phyloP scores from a whole-genome alignment of 805 yeast genomes.

The Saccharomycopsis javanensis region DNA sequence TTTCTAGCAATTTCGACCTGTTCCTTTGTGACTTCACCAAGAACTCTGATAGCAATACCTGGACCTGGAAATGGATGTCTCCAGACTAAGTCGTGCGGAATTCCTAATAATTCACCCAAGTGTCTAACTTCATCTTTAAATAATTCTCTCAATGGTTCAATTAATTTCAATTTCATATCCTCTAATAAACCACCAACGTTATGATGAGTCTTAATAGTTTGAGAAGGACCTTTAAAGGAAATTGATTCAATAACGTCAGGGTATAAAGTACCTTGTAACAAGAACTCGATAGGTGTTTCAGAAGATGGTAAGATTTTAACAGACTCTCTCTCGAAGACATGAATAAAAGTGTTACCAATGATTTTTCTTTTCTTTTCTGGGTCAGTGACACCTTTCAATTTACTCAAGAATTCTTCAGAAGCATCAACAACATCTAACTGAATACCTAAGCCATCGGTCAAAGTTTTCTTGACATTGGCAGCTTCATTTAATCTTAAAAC shows the following conservation, averaged over 20 bases:
- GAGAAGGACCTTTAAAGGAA: conserved; percentile 99
- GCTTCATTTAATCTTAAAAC: conserved; percentile 95
- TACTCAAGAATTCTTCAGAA: conserved; percentile 73
- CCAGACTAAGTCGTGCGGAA: conserved; percentile 96
- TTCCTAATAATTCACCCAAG: conserved; percentile 88
- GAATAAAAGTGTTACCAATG: conserved; percentile 95
- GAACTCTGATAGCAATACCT: conserved; percentile 96
- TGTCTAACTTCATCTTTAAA: conserved; percentile 98
- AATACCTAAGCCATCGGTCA: conserved; percentile 89
- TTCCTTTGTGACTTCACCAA: conserved; percentile 89
- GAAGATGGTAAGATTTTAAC: conserved; percentile 81
- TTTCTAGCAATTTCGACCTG: conserved; percentile 96
- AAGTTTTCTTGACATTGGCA: conserved; percentile 73
- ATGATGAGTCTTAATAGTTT: conserved; percentile 98
- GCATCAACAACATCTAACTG: conserved; percentile 94
- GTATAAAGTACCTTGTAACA: conserved; percentile 94
- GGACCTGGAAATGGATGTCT: conserved; percentile 99
- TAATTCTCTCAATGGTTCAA: conserved; percentile 96
- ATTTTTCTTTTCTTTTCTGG: conserved; percentile 99
- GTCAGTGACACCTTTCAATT: conserved; percentile 89
- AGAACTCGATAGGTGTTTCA: conserved; percentile 83
- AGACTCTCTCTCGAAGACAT: conserved; percentile 94
- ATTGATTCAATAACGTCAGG: conserved; percentile 98
- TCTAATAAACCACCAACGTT: conserved; percentile 97
- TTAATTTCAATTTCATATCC: conserved; percentile 95